Base-by-base conservation (phyloP, 768 basidiomycete genomes). In the Dentipellis sp. region DNA sequence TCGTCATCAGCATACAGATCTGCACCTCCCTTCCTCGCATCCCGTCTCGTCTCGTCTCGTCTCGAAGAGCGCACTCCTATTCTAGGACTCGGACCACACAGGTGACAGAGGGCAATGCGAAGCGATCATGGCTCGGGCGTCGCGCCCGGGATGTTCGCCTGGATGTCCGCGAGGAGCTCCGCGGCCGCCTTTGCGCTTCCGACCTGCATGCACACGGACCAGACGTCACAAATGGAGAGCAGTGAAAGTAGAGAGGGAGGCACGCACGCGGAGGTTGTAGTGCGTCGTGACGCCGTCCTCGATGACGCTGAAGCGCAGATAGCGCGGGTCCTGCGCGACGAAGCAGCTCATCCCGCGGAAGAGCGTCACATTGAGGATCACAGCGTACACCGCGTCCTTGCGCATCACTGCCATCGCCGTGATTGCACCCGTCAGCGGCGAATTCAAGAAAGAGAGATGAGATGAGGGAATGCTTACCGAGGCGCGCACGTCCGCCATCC, bases 291-390 rank as follows among this genome's bases (percentile, higher is more conserved):
- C 67, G 45, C 80, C 79, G 47, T 73, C 71, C 63, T 88, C 85
- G 52, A 90, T 81, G 39, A 79, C 81, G 63, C 86, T 86, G 68
- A 91, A 84, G 54, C 87, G 75, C 63, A 91, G 65, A 69, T 90
- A 91, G 62, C 88, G 80, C 16, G 87, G 86, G 64, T 91, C 88
- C 65, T 87, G 86, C 16, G 86, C 84, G 55, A 86, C 63, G 57
- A 72, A 73, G 67, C 83, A 87, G 55, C 76, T 77, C 88, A 91
- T 91, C 35, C 89, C 89, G 62, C 74, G 73, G 75, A 91, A 91
- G 53, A 91, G 72, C 49, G 84, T 80, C 50, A 84, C 79, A 62
- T 91, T 91, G 46, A 91, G 73, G 56, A 91, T 65, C 53, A 91
- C 68, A 2, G 86, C 76, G 65, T 82, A 85, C 17, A 91, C 88